Percentiles rank a stretch among this genome's conserved stretches.
These are phyloP conservation scores for Plasmopara muralis DNA, from an alignment of 352 stramenopile species.

Conservation along the genomic window DNA sequence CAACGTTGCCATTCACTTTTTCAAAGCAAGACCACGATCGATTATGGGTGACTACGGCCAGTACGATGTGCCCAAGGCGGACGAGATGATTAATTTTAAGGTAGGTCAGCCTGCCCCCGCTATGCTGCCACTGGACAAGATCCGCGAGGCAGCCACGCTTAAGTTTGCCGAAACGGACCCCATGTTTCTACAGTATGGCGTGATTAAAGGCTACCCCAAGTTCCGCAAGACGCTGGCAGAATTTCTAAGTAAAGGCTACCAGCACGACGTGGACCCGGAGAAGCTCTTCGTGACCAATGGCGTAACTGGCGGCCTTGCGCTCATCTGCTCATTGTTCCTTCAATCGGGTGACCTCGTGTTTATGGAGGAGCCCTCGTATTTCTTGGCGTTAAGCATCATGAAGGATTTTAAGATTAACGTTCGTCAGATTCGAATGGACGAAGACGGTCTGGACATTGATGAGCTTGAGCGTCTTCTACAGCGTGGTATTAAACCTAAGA, in stretches of 20 bases:
- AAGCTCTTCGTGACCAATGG: constrained; percentile 91
- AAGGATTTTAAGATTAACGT: constrained; percentile 90
- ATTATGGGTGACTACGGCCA: constrained; percentile 81
- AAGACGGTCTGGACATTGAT: constrained; percentile 79
- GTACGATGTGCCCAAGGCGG: constrained; percentile 72
- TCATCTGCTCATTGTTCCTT: constrained; percentile 85
- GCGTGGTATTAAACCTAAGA: constrained; percentile 76
- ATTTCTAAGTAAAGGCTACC: constrained; percentile 78
- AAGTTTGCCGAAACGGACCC: constrained; percentile 83
- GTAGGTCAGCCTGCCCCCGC: constrained; percentile 70
- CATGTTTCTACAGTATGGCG: constrained; percentile 86
- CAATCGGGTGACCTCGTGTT: constrained; percentile 88
- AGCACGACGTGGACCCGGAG: constrained; percentile 68
- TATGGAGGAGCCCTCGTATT: constrained; percentile 93
- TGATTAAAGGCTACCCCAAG: constrained; percentile 85
- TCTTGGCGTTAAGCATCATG: constrained; percentile 91
- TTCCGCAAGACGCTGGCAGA: constrained; percentile 67
- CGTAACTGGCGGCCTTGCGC: constrained; percentile 87
- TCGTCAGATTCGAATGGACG: constrained; percentile 86
- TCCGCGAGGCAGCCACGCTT: constrained; percentile 65
- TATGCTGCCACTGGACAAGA: constrained; percentile 86
- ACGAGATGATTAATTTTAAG: constrained; percentile 89
- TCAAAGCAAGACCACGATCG: constrained; percentile 4
- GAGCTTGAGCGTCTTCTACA: constrained; percentile 80
- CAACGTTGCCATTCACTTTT: constrained; percentile 14